These are phyloP conservation scores for Populus hybrid DNA, from an alignment of 441 rosid genomes.

Conservation along the genomic window DNA sequence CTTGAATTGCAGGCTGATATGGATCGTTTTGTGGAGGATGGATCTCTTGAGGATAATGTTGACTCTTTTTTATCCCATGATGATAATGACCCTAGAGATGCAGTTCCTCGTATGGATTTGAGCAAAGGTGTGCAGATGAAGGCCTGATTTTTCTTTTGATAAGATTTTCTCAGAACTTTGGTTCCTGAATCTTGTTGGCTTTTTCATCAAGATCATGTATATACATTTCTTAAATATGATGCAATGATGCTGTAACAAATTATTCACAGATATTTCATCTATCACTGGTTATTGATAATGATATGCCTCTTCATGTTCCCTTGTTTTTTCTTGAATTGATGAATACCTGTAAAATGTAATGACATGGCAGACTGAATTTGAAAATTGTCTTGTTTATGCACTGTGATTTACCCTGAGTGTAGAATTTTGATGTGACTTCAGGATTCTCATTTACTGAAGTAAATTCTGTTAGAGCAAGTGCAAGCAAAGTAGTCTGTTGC, in stretches of 20 bases:
- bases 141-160: not conserved
- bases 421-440: slow-evolving; percentile 27
- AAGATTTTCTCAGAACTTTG: slow-evolving; percentile 2
- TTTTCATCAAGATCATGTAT: not conserved
- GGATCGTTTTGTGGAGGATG: slow-evolving; percentile 83
- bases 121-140: slow-evolving; percentile 54
- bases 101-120: slow-evolving; percentile 61
- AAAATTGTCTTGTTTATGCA: not conserved
- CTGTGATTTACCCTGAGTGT: slow-evolving; percentile 6
- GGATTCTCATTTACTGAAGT: slow-evolving; percentile 79
- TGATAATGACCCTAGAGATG: slow-evolving; percentile 62
- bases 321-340: not conserved
- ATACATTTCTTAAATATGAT: slow-evolving; percentile 3
- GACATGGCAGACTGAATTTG: not conserved
- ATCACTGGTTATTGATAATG: not conserved
- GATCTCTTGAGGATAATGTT: slow-evolving; percentile 74
- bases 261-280: slow-evolving; percentile 3
- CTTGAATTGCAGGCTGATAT: slow-evolving; percentile 84
- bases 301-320: not conserved
- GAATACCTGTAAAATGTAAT: not conserved
- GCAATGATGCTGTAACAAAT: not conserved
- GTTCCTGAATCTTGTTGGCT: not conserved
- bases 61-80: slow-evolving; percentile 81
- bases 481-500: slow-evolving; percentile 67
- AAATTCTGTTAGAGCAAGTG: slow-evolving; percentile 62